These are phyloP conservation scores for peach (Prunus persica) DNA, from an alignment of 306 rosid species.

Conservation along the genomic window Prunus_persica_NCBIv2 NC_034016.1:16438001-16438500, in stretches of 20 bases:
- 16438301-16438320: not conserved
- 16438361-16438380: not conserved
- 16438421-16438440: not conserved
- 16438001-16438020: not conserved
- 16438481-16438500: not conserved
- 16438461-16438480: not conserved
- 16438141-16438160: not conserved
- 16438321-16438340: too few relatives aligned
- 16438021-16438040: not conserved
- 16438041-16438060: not conserved
- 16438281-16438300: not conserved
- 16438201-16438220: not conserved
- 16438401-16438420: not conserved
- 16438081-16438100: not conserved
- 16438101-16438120: not conserved
- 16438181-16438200: not conserved
- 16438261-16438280: not conserved
- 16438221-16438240: not conserved
- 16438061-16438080: conserved; percentile 5
- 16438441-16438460: not conserved
- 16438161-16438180: not conserved
- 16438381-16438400: not conserved
- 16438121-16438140: not conserved
- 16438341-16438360: not conserved
- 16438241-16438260: not conserved